Evolutionary conservation across 192 early-diverging fungal species (phyloP), one percentile per base, ranked within the genome.

Genomic region (Backusella liffmaniae): DNA sequence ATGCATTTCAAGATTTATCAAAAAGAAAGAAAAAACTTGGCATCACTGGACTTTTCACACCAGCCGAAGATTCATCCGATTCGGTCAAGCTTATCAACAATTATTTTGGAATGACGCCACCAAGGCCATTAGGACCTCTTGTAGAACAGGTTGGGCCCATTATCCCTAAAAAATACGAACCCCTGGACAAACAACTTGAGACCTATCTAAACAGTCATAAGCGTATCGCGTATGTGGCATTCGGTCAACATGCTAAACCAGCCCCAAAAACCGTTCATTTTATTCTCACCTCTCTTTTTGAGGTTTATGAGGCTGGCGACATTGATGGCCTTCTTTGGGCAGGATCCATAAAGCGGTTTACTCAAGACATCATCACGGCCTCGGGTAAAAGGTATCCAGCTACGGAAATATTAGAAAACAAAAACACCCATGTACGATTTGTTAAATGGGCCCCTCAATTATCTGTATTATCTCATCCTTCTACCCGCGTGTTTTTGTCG

Each of bases 301-400:
- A 77, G 18, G 30, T 65, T 1, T n/a, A 80, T 0, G 70, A 85
- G 34, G 35, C 21, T 2, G 68, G 78, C 16, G 56, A 44, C 16
- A 4, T 82, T 56, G 83, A 84, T 70, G 83, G 77, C 4, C 65
- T 83, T 10, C 53, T 85, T 21, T 85, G 84, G 84, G 39, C 79
- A 15, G 65, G 53, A 12, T 70, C n/a, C 13, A 39, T 26, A 1
- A 4, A 21, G 4, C 18, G 21, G n/a, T 70, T 70, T 13, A 10
- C 37, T 4, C n/a, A 42, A 42, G 23, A 23, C 2, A 39, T 70
- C 10, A 13, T 12, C 23, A 70, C 68, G 0, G 3, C n/a, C 7
- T 70, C 68, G 1, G 68, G 68, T 42, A 8, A n/a, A 7, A 70
- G 5, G 7, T 70, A 70, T 26, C 6, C 6, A 8, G 39, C 39